These are phyloP conservation scores for Kluyveromyces nonfermentans DNA, from an alignment of 805 yeast species.

Conservation along the genomic window DNA sequence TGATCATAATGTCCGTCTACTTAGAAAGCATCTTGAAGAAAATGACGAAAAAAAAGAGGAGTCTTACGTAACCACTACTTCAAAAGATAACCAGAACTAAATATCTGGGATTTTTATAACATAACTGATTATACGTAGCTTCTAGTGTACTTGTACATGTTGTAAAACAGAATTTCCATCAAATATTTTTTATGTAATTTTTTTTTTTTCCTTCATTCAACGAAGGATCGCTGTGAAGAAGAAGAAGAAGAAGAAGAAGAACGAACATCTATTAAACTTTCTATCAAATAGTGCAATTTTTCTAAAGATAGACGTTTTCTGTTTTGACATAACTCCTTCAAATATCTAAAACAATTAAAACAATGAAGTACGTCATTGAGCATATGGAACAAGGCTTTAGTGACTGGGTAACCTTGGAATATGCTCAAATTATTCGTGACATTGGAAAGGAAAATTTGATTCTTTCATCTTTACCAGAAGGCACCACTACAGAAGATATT, in stretches of 20 bases:
- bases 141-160: too few species aligned
- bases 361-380: constrained; percentile 86
- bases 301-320: too few species aligned
- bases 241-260: not conserved
- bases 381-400: constrained; percentile 98
- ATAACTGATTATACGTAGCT: too few species aligned
- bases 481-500: constrained; percentile 50
- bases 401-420: constrained; percentile 90
- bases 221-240: not conserved
- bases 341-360: too few species aligned
- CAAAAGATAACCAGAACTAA: not conserved
- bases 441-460: constrained; percentile 70
- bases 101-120: too few species aligned
- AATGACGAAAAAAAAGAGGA: not conserved
- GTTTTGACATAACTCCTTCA: too few species aligned
- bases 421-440: constrained; percentile 71
- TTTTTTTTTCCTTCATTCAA: too few species aligned
- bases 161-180: too few species aligned
- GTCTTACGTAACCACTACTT: not conserved
- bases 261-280: not conserved
- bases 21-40: not conserved
- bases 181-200: too few species aligned
- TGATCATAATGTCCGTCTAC: not conserved
- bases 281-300: too few species aligned
- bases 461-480: constrained; percentile 64